These are phyloP conservation scores for Globisporangium cederbergense DNA, from an alignment of 352 stramenopile species.

Conservation along the genomic window DNA sequence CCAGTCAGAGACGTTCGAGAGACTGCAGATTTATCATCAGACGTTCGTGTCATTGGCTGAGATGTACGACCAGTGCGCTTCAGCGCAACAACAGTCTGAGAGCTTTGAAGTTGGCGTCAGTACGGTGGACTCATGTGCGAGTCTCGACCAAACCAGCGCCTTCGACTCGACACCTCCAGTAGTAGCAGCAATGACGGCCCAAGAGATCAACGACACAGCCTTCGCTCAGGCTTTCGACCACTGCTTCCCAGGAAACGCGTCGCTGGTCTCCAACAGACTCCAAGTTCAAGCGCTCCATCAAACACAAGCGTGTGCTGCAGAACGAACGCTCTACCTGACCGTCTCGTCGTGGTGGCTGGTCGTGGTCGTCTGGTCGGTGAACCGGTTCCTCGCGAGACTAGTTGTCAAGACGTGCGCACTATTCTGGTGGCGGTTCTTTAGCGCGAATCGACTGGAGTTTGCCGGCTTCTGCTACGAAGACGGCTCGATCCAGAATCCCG, in stretches of 20 bases:
- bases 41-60: conserved; percentile 4
- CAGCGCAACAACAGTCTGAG: neutral
- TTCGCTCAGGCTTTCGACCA: neutral
- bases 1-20: conserved; percentile 4
- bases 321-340: conserved; percentile 59
- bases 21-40: neutral
- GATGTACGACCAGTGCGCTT: conserved; percentile 7
- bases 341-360: conserved; percentile 64
- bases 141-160: neutral
- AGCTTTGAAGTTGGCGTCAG: neutral
- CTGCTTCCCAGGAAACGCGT: conserved; percentile 2
- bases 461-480: conserved; percentile 52
- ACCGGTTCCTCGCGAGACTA: conserved; percentile 45
- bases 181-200: neutral
- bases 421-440: conserved; percentile 60
- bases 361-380: conserved; percentile 37
- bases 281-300: conserved; percentile 32
- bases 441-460: conserved; percentile 45
- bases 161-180: neutral
- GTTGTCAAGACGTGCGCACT: conserved; percentile 37
- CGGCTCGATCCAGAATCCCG: conserved; percentile 33
- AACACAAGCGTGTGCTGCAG: conserved; percentile 40
- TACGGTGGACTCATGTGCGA: neutral
- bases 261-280: neutral
- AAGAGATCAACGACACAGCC: neutral